Percentiles rank a stretch among this genome's conserved stretches.
Evolutionary conservation across 192 early-diverging fungal species (phyloP).

Genomic region (Funneliformis mosseae): DNA sequence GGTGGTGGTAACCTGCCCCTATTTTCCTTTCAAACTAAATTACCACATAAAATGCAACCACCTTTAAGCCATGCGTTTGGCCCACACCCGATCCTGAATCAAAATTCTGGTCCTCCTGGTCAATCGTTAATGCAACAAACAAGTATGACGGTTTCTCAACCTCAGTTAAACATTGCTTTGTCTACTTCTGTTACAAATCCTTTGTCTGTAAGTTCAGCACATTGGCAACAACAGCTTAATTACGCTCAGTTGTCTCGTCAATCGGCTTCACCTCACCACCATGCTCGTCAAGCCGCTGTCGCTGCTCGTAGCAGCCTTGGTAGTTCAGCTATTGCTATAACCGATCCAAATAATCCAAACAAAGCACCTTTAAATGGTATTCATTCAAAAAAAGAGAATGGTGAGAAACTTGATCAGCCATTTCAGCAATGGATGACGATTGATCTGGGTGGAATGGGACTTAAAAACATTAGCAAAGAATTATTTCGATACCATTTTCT

Average conservation of each 20-base stretch:
- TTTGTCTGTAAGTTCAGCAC: conserved; percentile 32
- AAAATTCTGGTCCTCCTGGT: conserved; percentile 18
- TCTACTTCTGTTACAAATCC: neutral
- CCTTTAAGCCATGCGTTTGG: neutral
- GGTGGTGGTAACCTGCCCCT: neutral
- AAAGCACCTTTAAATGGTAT: conserved; percentile 51
- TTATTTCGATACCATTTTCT: conserved; percentile 87
- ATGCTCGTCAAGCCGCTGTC: conserved; percentile 86
- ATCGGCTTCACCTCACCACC: conserved; percentile 82
- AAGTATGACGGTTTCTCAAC: neutral
- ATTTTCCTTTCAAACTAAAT: conserved; percentile 11
- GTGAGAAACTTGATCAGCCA: conserved; percentile 30
- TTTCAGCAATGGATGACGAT: conserved; percentile 79
- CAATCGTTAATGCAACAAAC: conserved; percentile 12
- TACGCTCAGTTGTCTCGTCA: conserved; percentile 74
- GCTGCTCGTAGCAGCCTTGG: conserved; percentile 61
- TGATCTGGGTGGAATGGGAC: conserved; percentile 94
- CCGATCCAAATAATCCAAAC: conserved; percentile 57
- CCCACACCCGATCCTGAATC: conserved; percentile 16
- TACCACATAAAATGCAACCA: conserved; percentile 16
- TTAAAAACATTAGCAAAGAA: conserved; percentile 74
- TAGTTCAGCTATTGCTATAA: conserved; percentile 56
- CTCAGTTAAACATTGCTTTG: neutral
- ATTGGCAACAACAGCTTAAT: conserved; percentile 76
- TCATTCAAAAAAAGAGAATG: conserved; percentile 45